Evolutionary conservation across 1,284 basidiomycete species (phyloP), one percentile per base, ranked within the genome.

Genomic region (Meripilus lineatus): DNA sequence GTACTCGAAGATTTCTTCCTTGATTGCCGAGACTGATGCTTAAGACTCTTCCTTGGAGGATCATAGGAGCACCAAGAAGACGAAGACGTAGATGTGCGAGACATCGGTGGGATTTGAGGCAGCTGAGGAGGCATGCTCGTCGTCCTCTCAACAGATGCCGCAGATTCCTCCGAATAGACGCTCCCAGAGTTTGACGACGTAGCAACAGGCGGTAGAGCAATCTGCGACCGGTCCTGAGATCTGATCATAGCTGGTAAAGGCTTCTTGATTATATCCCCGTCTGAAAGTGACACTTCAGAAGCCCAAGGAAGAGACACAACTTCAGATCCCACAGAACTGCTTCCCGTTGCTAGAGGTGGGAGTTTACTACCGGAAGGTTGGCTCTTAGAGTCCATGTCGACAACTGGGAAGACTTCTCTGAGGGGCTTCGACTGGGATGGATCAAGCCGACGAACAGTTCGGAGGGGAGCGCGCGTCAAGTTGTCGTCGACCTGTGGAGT

Each of bases 401-500:
- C 40, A 37, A 3, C 25, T 26, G n/a, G 32, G 18, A 10, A 46
- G 44, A 13, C 11, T n/a, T 20, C 17, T 34, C 15, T 14, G 14
- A 36, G 8, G 30, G 46, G 34, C 23, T 32, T 14, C n/a, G n/a
- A n/a, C n/a, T n/a, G n/a, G n/a, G n/a, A n/a, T n/a, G n/a, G n/a
- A n/a, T n/a, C n/a, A n/a, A 42, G 39, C n/a, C 46, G 48, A 14
- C 44, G 45, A 17, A 36, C 53, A 18, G n/a, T 30, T 13, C 53
- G 52, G 32, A 25, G 37, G 10, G 56, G 54, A 3, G 43, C 23
- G 17, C 11, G 41, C 3, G 57, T 56, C 40, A 57, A 49, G 8
- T 26, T 46, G 40, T 56, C 54, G 17, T 21, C 22, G 13, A 24
- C 6, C 23, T 41, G 36, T 32, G 15, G 25, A 32, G 13, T 32